These are phyloP conservation scores for Colletotrichum trifolii DNA, from an alignment of 2,329 filamentous ascomycete species.

Conservation along the genomic window DNA sequence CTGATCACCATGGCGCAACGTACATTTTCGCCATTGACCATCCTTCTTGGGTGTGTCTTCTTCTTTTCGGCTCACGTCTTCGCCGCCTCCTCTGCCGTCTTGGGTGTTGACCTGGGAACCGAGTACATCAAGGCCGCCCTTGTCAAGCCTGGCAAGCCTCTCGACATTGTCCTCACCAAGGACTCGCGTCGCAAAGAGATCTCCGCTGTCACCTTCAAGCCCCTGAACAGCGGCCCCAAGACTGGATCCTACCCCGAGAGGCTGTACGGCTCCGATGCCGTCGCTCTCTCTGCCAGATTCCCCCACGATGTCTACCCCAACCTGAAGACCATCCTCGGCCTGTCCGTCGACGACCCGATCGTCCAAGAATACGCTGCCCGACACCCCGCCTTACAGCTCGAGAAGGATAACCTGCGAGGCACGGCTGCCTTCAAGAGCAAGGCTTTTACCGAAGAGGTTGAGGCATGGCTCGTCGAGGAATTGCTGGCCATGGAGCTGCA, in stretches of 20 bases:
- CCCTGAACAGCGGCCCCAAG: constrained; percentile 72
- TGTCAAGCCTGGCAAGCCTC: constrained; percentile 95
- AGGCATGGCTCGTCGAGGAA: constrained; percentile 86
- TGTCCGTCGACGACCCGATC: constrained; percentile 69
- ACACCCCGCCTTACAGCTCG: constrained; percentile 82
- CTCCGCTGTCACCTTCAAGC: constrained; percentile 93
- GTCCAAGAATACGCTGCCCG: constrained; percentile 78
- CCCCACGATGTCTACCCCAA: constrained; percentile 95
- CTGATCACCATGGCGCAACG: constrained; percentile 46
- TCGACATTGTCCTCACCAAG: constrained; percentile 97
- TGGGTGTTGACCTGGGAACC: constrained; percentile 94
- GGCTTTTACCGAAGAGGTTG: constrained; percentile 69
- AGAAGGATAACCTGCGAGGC: constrained; percentile 67
- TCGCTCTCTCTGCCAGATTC: constrained; percentile 87
- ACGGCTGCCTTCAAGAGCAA: constrained; percentile 87
- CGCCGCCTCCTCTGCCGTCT: constrained; percentile 76
- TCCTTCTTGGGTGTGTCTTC: constrained; percentile 53
- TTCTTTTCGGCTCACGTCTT: constrained; percentile 61
- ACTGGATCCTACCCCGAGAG: constrained; percentile 83
- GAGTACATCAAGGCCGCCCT: constrained; percentile 97
- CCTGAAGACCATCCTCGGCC: constrained; percentile 88
- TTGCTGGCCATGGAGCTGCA: constrained; percentile 95
- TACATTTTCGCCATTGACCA: constrained; percentile 49
- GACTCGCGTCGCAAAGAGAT: constrained; percentile 97
- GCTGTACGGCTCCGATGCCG: constrained; percentile 90